Percentiles rank a stretch among this genome's conserved stretches.
Evolutionary conservation across 768 basidiomycete genomes (phyloP).

Genomic region (Russula sp.): DNA sequence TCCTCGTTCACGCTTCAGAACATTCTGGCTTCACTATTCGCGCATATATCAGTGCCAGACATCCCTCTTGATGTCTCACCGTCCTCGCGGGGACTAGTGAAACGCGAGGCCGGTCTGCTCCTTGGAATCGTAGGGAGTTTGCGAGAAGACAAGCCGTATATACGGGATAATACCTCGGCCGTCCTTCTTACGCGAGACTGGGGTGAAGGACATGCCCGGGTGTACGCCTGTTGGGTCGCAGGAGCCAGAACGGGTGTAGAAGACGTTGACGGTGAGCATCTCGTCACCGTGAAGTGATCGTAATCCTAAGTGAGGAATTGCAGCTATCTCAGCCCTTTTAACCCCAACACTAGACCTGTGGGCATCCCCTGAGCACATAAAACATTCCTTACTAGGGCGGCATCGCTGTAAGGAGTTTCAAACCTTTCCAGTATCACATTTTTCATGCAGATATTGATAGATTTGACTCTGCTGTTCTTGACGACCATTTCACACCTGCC

Average conservation of each 20-base stretch:
- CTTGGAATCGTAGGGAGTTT: constrained; percentile 52
- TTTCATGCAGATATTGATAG: constrained; percentile 41
- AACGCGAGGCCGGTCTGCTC: constrained; percentile 55
- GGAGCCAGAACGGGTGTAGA: constrained; percentile 41
- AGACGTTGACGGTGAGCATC: constrained; percentile 37
- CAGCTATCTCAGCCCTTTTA: constrained; percentile 51
- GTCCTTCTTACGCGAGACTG: constrained; percentile 58
- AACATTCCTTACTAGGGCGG: constrained; percentile 67
- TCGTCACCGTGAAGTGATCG: neutral
- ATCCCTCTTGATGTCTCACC: constrained; percentile 37
- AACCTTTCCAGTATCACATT: neutral
- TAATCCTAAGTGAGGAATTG: constrained; percentile 14
- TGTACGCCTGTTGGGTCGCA: constrained; percentile 70
- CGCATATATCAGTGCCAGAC: constrained; percentile 41
- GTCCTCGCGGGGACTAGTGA: constrained; percentile 44
- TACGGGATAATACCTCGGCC: constrained; percentile 51
- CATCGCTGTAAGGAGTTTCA: constrained; percentile 63
- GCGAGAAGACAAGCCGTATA: constrained; percentile 43
- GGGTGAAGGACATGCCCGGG: constrained; percentile 54
- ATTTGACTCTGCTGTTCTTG: constrained; percentile 69
- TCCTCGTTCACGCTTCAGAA: constrained; percentile 54
- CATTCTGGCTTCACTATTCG: constrained; percentile 58
- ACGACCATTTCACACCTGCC: constrained; percentile 61
- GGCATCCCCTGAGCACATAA: constrained; percentile 75
- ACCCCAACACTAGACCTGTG: constrained; percentile 57